Percentiles rank a stretch among this genome's conserved stretches.
phyloP scores from a whole-genome alignment of 192 early-diverging fungal species.

The Podila clonocystis region DNA sequence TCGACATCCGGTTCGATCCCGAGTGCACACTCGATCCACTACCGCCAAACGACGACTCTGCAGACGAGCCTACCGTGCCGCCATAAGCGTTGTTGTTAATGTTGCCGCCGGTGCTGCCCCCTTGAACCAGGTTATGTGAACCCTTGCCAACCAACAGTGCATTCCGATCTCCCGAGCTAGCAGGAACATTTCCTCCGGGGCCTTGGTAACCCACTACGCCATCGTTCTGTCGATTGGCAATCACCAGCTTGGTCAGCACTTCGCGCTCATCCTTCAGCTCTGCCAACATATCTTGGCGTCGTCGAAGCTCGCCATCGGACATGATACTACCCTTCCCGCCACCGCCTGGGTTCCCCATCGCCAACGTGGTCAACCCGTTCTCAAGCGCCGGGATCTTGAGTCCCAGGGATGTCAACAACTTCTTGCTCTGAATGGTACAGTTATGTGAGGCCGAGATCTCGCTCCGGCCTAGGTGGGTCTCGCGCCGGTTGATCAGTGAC shows the following conservation, averaged over 20 bases:
- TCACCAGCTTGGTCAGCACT: slow-evolving; percentile 67
- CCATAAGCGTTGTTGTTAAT: slow-evolving; percentile 4
- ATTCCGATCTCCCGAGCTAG: slow-evolving; percentile 57
- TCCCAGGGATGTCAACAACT: slow-evolving; percentile 61
- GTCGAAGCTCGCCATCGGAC: slow-evolving; percentile 77
- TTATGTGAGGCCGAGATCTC: slow-evolving; percentile 84
- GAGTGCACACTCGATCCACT: slow-evolving; percentile 7
- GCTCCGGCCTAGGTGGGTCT: slow-evolving; percentile 75
- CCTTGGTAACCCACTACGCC: slow-evolving; percentile 50
- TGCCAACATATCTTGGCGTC: slow-evolving; percentile 82
- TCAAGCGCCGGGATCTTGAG: slow-evolving; percentile 65
- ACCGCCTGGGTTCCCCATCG: slow-evolving; percentile 48
- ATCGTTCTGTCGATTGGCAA: slow-evolving; percentile 59
- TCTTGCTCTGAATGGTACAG: slow-evolving; percentile 81
- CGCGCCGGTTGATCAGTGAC: slow-evolving; percentile 75
- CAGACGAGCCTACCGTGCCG: not conserved
- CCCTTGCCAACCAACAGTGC: slow-evolving; percentile 41
- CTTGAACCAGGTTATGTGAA: not conserved
- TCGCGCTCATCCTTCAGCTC: slow-evolving; percentile 77
- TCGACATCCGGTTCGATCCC: slow-evolving; percentile 3
- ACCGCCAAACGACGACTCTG: slow-evolving; percentile 2
- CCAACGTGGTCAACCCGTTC: slow-evolving; percentile 58
- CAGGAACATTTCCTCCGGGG: slow-evolving; percentile 39
- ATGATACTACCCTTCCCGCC: slow-evolving; percentile 59
- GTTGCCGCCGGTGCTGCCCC: not conserved